A percentile compares a stretch with the other conserved stretches of the same genome.
Evolutionary conservation across 805 yeast genomes (phyloP).

Genomic region (Teunomyces gatunensis): DNA sequence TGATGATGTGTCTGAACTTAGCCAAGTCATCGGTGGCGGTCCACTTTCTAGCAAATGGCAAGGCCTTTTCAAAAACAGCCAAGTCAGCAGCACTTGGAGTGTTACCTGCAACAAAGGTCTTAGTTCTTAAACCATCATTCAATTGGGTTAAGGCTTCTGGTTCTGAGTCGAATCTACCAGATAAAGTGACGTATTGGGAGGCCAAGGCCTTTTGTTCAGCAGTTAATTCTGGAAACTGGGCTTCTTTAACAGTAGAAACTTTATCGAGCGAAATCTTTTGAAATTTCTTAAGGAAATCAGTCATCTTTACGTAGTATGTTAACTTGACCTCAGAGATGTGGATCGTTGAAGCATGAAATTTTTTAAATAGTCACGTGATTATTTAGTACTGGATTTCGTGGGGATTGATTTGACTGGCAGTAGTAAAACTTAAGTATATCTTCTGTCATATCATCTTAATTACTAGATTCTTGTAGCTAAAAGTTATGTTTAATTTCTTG

Average conservation of each 20-base stretch:
- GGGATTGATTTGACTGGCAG: not conserved
- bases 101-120: slow-evolving; percentile 71
- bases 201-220: slow-evolving; percentile 63
- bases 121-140: slow-evolving; percentile 64
- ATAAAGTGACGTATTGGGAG: slow-evolving; percentile 76
- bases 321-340: not conserved
- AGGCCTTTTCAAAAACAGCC: slow-evolving; percentile 61
- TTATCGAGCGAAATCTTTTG: slow-evolving; percentile 30
- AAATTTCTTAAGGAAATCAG: slow-evolving; percentile 27
- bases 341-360: slow-evolving; percentile 3
- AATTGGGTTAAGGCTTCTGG: slow-evolving; percentile 48
- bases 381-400: not conserved
- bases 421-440: not conserved
- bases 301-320: slow-evolving; percentile 19
- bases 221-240: slow-evolving; percentile 28
- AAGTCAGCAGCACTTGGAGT: slow-evolving; percentile 70
- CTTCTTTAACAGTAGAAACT: slow-evolving; percentile 15
- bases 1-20: slow-evolving; percentile 73
- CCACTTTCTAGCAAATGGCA: slow-evolving; percentile 60
- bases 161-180: slow-evolving; percentile 50
- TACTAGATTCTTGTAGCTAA: not conserved
- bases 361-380: slow-evolving; percentile 7
- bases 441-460: too few relatives aligned
- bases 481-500: too few relatives aligned
- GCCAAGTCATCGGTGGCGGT: slow-evolving; percentile 53